Evolutionary conservation across 805 yeast genomes (phyloP).

Genomic region (Jamesozyma piceae): DNA sequence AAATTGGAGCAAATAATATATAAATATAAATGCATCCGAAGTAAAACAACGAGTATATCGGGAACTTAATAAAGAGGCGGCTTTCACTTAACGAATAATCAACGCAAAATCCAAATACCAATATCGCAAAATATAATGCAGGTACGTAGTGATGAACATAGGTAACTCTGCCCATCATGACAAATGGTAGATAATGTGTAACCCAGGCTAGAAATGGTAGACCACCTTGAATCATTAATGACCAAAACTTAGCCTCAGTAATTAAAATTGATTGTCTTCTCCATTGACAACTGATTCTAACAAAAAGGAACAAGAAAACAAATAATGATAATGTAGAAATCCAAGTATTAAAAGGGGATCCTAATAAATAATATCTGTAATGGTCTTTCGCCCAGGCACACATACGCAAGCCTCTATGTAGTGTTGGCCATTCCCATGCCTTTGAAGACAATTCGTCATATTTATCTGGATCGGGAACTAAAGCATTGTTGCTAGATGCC

Average conservation of each 20-base stretch:
- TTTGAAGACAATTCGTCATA: slow-evolving; percentile 60
- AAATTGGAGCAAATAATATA: slow-evolving; percentile 52
- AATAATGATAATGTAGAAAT: slow-evolving; percentile 53
- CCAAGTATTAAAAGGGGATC: slow-evolving; percentile 76
- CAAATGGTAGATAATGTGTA: slow-evolving; percentile 80
- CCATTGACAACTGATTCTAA: slow-evolving; percentile 41
- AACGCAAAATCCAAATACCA: slow-evolving; percentile 39
- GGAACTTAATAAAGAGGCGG: slow-evolving; percentile 18
- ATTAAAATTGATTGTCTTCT: slow-evolving; percentile 57
- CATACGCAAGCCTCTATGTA: slow-evolving; percentile 65
- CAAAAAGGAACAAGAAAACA: slow-evolving; percentile 37
- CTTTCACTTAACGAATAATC: slow-evolving; percentile 20
- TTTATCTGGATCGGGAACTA: slow-evolving; percentile 70
- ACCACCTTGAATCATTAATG: slow-evolving; percentile 53
- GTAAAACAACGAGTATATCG: slow-evolving; percentile 40
- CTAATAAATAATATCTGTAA: slow-evolving; percentile 57
- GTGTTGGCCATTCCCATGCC: slow-evolving; percentile 88
- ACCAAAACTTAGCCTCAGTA: slow-evolving; percentile 34
- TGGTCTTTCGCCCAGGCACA: slow-evolving; percentile 60
- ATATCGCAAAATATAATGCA: slow-evolving; percentile 86
- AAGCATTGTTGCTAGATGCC: slow-evolving; percentile 81
- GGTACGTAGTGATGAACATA: slow-evolving; percentile 96
- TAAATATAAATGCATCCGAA: slow-evolving; percentile 44
- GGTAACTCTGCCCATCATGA: slow-evolving; percentile 91
- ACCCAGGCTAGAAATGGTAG: slow-evolving; percentile 89